Base-by-base conservation (phyloP, 306 rosid genomes). In the Pyrus bretschneideri region DNA sequence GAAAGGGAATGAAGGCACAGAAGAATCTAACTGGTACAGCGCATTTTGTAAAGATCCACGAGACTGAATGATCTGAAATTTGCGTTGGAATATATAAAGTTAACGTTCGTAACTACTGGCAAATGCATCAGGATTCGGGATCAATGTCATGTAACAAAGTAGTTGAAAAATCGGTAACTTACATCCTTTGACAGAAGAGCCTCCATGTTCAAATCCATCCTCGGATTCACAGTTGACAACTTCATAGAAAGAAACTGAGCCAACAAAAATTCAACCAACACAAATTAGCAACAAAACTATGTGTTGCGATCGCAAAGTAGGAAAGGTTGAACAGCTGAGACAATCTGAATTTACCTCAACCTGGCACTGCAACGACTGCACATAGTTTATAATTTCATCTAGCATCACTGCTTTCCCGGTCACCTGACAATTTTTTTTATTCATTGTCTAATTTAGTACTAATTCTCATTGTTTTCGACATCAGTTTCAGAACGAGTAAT, bases 341-440 rank as follows among this genome's bases (percentile, higher is more conserved):
- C 27, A 49, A 76, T 65, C 52, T 69, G 69, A 51, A 31, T 77
- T 84, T 81, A 88, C 91, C 89, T 88, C 91, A 18, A 88, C 91
- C 46, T 88, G 91, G 65, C 84, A 85, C 78, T 88, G 91, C 81
- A 88, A 81, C 29, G 97, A 93, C 80, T 91, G 97, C 60, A 93
- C 95, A 76, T 93, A 93, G 78, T 93, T 93, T 84, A 89, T 93
- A 44, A 93, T 93, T 81, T 93, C 98, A 87, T 93, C 98, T 35
- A 93, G 97, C 90, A 93, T 93, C 70, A 91, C 86, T 54, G 98
- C 98, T 83, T 93, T 91, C 74, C 98, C 98, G 65, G 93, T 93
- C 78, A 93, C 93, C 98, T 93, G 84, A 80, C 78, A 60, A 4
- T 46, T 1, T 6, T 10, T 42, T 42, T 42, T 51, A 74, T 17